These are phyloP conservation scores for Auriscalpium orientale DNA, from an alignment of 768 basidiomycete species.

Conservation along the genomic window DNA sequence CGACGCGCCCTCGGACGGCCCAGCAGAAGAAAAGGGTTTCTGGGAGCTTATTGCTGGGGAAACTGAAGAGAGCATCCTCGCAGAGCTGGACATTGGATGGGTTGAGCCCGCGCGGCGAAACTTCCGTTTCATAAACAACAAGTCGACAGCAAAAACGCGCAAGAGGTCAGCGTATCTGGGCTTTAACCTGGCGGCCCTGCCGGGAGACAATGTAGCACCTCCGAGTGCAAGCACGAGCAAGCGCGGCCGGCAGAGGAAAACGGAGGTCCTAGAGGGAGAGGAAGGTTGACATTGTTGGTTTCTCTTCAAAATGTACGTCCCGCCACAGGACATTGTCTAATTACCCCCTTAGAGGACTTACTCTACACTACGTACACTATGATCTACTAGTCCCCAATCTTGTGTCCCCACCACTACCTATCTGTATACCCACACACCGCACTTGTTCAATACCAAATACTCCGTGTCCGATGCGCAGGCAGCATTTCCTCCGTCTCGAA, in stretches of 20 bases:
- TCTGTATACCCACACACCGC: not conserved
- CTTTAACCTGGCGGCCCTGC: no score
- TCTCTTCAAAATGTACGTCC: no score
- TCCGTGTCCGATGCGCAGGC: constrained; percentile 73
- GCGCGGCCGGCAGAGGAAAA: no score
- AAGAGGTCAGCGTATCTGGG: no score
- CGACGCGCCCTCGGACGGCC: not conserved
- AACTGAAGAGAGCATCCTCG: constrained; percentile 11
- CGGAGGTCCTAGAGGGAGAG: no score
- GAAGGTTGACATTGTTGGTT: no score
- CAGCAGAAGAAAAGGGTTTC: not conserved
- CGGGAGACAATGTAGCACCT: no score
- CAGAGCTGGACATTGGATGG: constrained; percentile 7
- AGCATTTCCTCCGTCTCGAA: constrained; percentile 45
- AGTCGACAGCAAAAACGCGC: not conserved
- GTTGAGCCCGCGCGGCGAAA: constrained; percentile 11
- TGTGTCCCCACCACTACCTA: not conserved
- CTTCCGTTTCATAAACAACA: constrained; percentile 9
- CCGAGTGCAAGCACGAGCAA: no score
- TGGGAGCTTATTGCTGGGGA: constrained; percentile 15
- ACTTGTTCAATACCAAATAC: constrained; percentile 72
- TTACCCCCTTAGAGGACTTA: no score
- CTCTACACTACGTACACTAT: no score
- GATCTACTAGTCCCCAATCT: not conserved
- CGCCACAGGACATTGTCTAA: no score